Percentiles rank a stretch among this genome's conserved stretches.
Evolutionary conservation across 2,329 filamentous ascomycete genomes (phyloP).

Genomic region (Xylaria sp.): DNA sequence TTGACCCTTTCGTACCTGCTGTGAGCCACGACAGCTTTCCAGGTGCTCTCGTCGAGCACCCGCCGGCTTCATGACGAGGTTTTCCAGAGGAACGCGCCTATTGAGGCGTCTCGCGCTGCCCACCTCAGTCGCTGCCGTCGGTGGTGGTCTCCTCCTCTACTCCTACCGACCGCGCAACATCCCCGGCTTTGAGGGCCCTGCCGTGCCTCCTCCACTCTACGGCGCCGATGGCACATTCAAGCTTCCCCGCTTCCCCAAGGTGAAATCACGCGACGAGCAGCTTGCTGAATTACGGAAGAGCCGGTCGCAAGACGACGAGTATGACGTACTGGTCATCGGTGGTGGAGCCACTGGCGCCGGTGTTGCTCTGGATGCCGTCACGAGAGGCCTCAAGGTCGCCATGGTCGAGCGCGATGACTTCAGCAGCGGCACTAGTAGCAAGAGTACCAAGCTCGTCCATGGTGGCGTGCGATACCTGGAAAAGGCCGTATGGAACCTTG

Average conservation of each 20-base stretch:
- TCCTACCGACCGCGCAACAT: constrained; percentile 76
- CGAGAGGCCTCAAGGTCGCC: constrained; percentile 76
- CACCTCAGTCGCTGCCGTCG: constrained; percentile 54
- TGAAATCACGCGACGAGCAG: constrained; percentile 72
- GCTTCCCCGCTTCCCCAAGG: constrained; percentile 72
- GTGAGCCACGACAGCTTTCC: constrained; percentile 16
- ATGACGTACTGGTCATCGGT: constrained; percentile 77
- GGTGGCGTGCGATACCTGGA: constrained; percentile 79
- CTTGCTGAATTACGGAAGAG: constrained; percentile 67
- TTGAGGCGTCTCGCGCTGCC: constrained; percentile 58
- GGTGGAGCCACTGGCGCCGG: constrained; percentile 77
- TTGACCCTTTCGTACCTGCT: background rate
- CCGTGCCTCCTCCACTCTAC: constrained; percentile 76
- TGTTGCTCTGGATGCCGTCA: constrained; percentile 77
- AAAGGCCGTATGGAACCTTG: constrained; percentile 79
- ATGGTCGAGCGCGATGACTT: constrained; percentile 79
- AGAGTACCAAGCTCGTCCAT: constrained; percentile 82
- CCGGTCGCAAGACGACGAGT: constrained; percentile 59
- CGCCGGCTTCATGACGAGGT: constrained; percentile 45
- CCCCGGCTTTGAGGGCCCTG: constrained; percentile 73
- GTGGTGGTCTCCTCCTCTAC: constrained; percentile 59
- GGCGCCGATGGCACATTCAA: constrained; percentile 74
- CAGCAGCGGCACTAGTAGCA: constrained; percentile 76
- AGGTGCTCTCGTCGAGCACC: constrained; percentile 23
- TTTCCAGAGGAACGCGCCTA: constrained; percentile 46